These are phyloP conservation scores for Catunica adiposa DNA, from an alignment of 2,329 filamentous ascomycete genomes.

Conservation along the genomic window DNA sequence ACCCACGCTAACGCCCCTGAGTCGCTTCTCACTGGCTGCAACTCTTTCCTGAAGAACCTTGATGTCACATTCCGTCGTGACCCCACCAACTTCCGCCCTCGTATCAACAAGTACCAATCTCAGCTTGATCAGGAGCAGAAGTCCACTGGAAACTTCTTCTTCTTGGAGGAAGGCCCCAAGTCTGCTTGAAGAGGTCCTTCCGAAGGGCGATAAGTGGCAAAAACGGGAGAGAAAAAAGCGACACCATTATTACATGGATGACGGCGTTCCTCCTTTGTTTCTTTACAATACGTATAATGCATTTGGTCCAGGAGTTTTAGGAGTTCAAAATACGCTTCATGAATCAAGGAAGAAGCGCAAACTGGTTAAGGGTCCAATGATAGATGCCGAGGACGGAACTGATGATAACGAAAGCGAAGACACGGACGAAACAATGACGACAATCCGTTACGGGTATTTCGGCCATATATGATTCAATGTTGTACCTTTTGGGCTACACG, in stretches of 20 bases:
- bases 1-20: constrained; percentile 80
- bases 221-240: neutral
- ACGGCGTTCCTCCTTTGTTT: constrained; percentile 19
- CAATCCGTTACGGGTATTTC: neutral
- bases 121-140: constrained; percentile 99
- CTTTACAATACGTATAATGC: constrained; percentile 20
- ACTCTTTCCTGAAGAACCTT: constrained; percentile 87
- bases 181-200: constrained; percentile 34
- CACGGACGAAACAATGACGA: constrained; percentile 29
- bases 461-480: too few relatives aligned
- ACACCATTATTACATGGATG: constrained; percentile 25
- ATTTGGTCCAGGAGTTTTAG: constrained; percentile 32
- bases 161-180: constrained; percentile 62
- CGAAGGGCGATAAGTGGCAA: neutral
- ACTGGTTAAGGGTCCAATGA: constrained; percentile 16
- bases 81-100: constrained; percentile 84
- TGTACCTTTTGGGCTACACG: too few relatives aligned
- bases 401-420: constrained; percentile 41
- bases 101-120: constrained; percentile 94
- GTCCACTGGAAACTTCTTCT: constrained; percentile 86
- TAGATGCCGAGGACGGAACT: constrained; percentile 22
- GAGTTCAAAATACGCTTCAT: constrained; percentile 31
- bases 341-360: constrained; percentile 11
- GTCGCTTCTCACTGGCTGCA: constrained; percentile 87
- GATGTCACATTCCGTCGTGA: constrained; percentile 98